Evolutionary conservation across 2,329 filamentous ascomycete species (phyloP).

Genomic region (Hymenoscyphus albidus): DNA sequence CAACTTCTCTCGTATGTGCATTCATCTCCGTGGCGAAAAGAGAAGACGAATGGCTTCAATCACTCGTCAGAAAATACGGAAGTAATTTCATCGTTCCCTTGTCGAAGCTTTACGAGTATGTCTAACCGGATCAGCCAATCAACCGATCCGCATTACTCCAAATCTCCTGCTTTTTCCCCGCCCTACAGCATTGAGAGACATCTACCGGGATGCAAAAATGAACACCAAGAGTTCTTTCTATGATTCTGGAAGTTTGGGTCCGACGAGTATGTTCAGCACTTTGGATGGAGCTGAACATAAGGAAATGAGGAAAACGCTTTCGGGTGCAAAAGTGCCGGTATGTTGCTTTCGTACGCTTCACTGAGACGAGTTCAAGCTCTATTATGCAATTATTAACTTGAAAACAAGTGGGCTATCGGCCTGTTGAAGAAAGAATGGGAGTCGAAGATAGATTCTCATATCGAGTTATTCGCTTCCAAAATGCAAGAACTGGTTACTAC

Average conservation of each 20-base stretch:
- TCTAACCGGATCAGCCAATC: background rate
- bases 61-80: background rate
- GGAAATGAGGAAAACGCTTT: background rate
- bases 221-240: background rate
- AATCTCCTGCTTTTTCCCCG: background rate
- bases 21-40: background rate
- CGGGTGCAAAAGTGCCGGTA: background rate
- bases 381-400: background rate
- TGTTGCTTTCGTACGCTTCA: background rate
- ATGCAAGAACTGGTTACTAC: background rate
- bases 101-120: background rate
- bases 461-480: background rate
- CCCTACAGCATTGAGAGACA: background rate
- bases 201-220: background rate
- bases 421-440: background rate
- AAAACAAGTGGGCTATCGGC: background rate
- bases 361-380: background rate
- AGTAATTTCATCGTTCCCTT: background rate
- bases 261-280: background rate
- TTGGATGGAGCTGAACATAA: background rate
- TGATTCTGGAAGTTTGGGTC: background rate
- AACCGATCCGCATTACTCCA: background rate
- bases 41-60: background rate
- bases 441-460: background rate
- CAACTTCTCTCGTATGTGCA: background rate